phyloP scores from a whole-genome alignment of 129 eudicot species.

The Flaveria trinervia region DNA sequence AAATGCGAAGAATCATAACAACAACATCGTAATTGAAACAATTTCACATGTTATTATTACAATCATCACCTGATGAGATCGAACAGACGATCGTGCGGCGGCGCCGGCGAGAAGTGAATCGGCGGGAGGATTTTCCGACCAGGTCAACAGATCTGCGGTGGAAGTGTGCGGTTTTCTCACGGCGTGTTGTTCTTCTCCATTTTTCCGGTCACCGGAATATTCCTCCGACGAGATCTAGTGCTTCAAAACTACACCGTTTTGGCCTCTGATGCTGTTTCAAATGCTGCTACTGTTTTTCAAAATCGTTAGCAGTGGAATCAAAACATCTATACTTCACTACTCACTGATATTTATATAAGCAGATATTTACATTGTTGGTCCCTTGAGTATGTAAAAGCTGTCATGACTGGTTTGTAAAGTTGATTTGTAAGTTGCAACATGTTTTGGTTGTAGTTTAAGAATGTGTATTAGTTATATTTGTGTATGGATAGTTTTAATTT shows the following conservation, averaged over 20 bases:
- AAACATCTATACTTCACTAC: background rate
- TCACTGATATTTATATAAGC: constrained; percentile 16
- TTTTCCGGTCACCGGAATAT: constrained; percentile 22
- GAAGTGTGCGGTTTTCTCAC: constrained; percentile 88
- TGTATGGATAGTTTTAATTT: background rate
- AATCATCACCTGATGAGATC: constrained; percentile 64
- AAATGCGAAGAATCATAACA: background rate
- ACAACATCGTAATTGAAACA: background rate
- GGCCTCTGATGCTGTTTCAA: constrained; percentile 6
- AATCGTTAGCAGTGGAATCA: constrained; percentile 17
- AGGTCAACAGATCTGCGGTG: constrained; percentile 94
- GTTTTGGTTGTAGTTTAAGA: no score
- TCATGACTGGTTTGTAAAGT: background rate
- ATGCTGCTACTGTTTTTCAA: constrained; percentile 8
- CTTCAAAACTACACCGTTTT: constrained; percentile 24
- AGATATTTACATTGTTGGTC: constrained; percentile 1
- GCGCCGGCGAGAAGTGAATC: constrained; percentile 48
- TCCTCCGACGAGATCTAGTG: constrained; percentile 5
- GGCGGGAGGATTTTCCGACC: constrained; percentile 82
- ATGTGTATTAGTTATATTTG: background rate
- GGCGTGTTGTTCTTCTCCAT: constrained; percentile 73
- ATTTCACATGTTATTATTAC: no score
- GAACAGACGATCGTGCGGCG: constrained; percentile 51
- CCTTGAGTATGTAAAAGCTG: background rate
- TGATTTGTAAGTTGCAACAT: no score